phyloP scores from a whole-genome alignment of 2,329 filamentous ascomycete genomes.

The Fusarium duplospermum region DNA sequence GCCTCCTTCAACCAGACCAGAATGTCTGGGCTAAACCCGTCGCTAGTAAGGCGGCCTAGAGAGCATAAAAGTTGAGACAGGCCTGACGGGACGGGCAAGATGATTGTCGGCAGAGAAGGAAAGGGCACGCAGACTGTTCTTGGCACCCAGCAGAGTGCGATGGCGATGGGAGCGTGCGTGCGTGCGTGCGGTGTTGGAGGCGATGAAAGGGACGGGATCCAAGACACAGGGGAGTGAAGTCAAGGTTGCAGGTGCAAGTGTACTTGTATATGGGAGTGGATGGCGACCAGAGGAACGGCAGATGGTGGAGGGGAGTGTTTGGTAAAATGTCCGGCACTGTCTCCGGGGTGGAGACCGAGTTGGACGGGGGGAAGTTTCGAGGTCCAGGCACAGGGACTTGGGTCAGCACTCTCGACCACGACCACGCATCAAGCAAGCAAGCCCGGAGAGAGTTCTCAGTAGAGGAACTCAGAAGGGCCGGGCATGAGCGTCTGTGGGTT shows the following conservation, averaged over 20 bases:
- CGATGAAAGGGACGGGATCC: constrained; percentile 26
- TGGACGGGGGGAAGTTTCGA: constrained; percentile 51
- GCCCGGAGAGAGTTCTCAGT: constrained; percentile 46
- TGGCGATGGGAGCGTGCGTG: constrained; percentile 5
- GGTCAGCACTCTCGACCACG: constrained; percentile 41
- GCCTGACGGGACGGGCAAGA: constrained; percentile 12
- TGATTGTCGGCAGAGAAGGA: constrained; percentile 20
- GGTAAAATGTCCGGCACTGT: constrained; percentile 62
- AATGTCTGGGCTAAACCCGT: constrained; percentile 40
- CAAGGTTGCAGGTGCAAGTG: constrained; percentile 58
- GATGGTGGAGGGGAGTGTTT: constrained; percentile 62
- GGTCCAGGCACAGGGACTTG: constrained; percentile 54
- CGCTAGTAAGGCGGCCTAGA: constrained; percentile 35
- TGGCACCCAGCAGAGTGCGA: constrained; percentile 25
- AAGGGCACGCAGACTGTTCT: constrained; percentile 25
- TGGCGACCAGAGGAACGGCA: constrained; percentile 56
- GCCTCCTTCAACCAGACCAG: constrained; percentile 41
- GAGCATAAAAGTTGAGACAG: constrained; percentile 38
- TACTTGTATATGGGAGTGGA: constrained; percentile 60
- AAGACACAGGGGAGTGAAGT: constrained; percentile 39
- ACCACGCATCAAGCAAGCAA: constrained; percentile 42
- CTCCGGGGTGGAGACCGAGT: constrained; percentile 55
- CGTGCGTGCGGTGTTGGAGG: constrained; percentile 22
- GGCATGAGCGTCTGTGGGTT: constrained; percentile 43
- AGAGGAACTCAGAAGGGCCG: constrained; percentile 39